These are phyloP conservation scores for Heterobasidion parviporum DNA, from an alignment of 1,284 basidiomycete genomes.

Conservation along the genomic window DNA sequence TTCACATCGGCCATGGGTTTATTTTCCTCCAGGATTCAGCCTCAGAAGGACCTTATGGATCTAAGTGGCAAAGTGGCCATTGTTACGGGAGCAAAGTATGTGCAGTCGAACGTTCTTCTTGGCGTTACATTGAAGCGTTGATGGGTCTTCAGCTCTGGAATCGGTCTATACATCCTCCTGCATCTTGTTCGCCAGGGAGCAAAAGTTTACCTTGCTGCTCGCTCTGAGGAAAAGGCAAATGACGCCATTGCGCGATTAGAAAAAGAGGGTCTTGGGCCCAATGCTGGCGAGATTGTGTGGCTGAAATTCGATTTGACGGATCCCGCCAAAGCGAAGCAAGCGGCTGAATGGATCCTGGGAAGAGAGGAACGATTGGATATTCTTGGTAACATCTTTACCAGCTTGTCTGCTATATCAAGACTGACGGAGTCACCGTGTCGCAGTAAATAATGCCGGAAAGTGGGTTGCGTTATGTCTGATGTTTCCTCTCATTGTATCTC, in stretches of 20 bases:
- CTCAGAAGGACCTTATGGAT: constrained; percentile 22
- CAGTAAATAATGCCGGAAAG: neutral
- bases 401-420: neutral
- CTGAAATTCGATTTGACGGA: constrained; percentile 38
- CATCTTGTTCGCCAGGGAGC: constrained; percentile 31
- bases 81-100: constrained; percentile 33
- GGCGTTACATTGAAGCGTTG: neutral
- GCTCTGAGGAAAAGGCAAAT: constrained; percentile 25
- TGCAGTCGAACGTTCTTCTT: neutral
- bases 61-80: constrained; percentile 29
- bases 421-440: neutral
- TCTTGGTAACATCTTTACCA: constrained; percentile 21
- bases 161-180: constrained; percentile 31
- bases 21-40: neutral
- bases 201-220: constrained; percentile 35
- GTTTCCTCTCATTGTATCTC: neutral
- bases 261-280: constrained; percentile 21
- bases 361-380: constrained; percentile 44
- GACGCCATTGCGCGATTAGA: constrained; percentile 26
- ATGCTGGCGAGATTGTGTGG: constrained; percentile 29
- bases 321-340: constrained; percentile 30
- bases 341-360: constrained; percentile 36
- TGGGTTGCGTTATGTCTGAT: neutral
- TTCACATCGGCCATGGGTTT: neutral
- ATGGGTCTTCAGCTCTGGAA: constrained; percentile 21